Conservation (phyloP, 2,329 filamentous ascomycete species). For the Colletotrichum somersetense region DNA sequence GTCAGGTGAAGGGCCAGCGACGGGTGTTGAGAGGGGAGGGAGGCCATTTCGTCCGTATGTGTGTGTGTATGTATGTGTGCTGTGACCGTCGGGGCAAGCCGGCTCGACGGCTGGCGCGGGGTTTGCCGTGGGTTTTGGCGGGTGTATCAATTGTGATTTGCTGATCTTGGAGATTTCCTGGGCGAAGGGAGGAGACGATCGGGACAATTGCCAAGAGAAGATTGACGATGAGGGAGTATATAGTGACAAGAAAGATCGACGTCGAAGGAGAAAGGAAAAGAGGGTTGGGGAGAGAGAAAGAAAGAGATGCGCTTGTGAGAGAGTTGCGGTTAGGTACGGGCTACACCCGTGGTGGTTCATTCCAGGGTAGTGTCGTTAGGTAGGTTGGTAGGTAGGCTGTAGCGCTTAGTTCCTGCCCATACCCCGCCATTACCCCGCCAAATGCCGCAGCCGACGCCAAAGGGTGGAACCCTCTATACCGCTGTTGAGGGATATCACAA, state of each 20-base stretch:
- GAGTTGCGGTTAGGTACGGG: constrained; percentile 27
- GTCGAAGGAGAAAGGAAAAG: background rate
- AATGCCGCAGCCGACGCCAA: constrained; percentile 32
- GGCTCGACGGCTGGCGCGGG: background rate
- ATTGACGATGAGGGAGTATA: background rate
- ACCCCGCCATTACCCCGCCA: constrained; percentile 44
- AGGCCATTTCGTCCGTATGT: constrained; percentile 51
- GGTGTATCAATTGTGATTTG: background rate
- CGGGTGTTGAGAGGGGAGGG: constrained; percentile 63
- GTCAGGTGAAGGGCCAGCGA: constrained; percentile 68
- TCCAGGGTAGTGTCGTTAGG: background rate
- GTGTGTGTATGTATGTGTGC: constrained; percentile 27
- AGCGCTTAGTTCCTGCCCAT: constrained; percentile 35
- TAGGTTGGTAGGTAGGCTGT: constrained; percentile 6
- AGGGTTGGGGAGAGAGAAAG: constrained; percentile 10
- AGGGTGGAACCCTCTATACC: constrained; percentile 28
- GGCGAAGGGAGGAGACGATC: background rate
- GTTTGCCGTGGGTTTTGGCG: background rate
- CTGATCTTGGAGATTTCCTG: background rate
- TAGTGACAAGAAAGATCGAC: background rate
- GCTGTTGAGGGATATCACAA: constrained; percentile 30
- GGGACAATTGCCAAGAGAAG: background rate
- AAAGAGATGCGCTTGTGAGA: constrained; percentile 13
- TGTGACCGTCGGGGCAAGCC: background rate
- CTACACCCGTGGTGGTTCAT: constrained; percentile 10